Evolutionary conservation across 1,139 yeast species (phyloP).

Genomic region (Kazachstania sp.): DNA sequence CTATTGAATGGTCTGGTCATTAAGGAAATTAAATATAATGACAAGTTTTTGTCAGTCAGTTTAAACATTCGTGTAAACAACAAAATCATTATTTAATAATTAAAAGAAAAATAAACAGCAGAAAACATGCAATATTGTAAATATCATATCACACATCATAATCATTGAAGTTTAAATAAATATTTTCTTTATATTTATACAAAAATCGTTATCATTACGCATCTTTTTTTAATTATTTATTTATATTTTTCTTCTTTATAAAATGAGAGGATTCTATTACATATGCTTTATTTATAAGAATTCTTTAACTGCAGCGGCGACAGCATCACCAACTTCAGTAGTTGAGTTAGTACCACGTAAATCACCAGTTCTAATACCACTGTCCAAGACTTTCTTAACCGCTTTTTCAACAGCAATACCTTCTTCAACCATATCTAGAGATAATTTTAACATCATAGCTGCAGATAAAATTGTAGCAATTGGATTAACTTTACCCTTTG

Average conservation of each 20-base stretch:
- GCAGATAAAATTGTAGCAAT: constrained; percentile 89
- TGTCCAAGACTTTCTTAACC: constrained; percentile 70
- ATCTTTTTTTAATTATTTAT: neutral
- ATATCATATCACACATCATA: too few species aligned
- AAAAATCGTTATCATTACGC: neutral
- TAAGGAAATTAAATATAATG: constrained; percentile 23
- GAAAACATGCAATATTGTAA: too few species aligned
- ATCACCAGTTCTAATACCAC: constrained; percentile 85
- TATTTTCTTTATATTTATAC: neutral
- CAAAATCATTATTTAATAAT: neutral
- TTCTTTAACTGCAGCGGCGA: constrained; percentile 61
- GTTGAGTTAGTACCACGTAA: constrained; percentile 75
- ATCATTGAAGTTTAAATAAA: neutral
- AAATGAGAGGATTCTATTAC: neutral
- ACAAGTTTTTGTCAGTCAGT: too few species aligned
- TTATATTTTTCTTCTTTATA: neutral
- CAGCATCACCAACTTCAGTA: constrained; percentile 86
- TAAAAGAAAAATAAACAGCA: neutral
- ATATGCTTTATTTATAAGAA: constrained; percentile 27
- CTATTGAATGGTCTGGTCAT: constrained; percentile 98
- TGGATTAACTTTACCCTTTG: constrained; percentile 83
- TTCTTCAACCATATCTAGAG: constrained; percentile 71
- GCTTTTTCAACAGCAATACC: constrained; percentile 89
- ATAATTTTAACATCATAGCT: constrained; percentile 93
- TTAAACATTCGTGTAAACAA: too few species aligned